These are phyloP conservation scores for Streptanthus diversifolius DNA, from an alignment of 345 rosid species.

Conservation along the genomic window DNA sequence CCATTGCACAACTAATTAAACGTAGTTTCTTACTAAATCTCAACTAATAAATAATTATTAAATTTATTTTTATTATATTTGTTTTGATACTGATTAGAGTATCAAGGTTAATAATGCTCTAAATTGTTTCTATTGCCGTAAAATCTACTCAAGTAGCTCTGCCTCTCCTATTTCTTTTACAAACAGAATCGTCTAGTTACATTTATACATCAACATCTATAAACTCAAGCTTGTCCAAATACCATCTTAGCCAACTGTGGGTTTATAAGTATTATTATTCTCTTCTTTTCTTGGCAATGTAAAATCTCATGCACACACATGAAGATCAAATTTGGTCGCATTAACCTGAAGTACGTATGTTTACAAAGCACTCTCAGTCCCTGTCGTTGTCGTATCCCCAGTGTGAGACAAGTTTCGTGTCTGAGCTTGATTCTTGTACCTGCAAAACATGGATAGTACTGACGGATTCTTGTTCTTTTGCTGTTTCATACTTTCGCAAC, in stretches of 20 bases:
- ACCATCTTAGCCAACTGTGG: neutral
- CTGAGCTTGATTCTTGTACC: conserved; percentile 39
- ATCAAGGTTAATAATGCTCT: too few species aligned
- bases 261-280: neutral
- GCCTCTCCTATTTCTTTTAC: neutral
- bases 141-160: neutral
- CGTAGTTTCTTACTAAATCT: too few species aligned
- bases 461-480: conserved; percentile 31
- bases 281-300: neutral
- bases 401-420: conserved; percentile 5
- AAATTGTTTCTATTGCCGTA: neutral
- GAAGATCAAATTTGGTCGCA: neutral
- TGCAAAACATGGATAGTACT: conserved; percentile 49
- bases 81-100: too few species aligned
- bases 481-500: conserved; percentile 23
- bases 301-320: neutral
- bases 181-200: conserved; percentile 7
- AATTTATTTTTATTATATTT: too few species aligned
- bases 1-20: too few species aligned
- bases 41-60: too few species aligned
- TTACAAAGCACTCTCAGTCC: neutral
- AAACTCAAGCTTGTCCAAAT: neutral
- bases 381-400: neutral
- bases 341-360: neutral
- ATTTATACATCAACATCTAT: neutral